Evolutionary conservation across 257 asterid genomes (phyloP), one percentile per base, ranked within the genome.

Genomic region (Salvia splendens): DNA sequence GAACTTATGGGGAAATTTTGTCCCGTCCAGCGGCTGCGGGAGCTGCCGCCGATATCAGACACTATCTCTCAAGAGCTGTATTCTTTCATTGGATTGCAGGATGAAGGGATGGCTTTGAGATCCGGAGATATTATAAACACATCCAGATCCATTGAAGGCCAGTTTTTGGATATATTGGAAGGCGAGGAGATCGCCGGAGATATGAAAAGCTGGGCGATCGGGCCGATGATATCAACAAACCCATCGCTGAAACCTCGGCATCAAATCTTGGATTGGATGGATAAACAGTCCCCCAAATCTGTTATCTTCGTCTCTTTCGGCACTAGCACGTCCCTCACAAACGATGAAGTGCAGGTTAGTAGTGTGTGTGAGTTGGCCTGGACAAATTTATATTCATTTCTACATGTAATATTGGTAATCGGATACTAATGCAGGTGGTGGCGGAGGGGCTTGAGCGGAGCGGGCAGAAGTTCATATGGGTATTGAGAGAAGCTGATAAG

Each of bases 401-500:
- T 20, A 20, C 24, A 20, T 20, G 24, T 20, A n/a, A 20, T 20
- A 20, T 20, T 20, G 24, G 24, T 24, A 24, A 24, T 24, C 0
- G 0, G 30, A 4, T 2, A 1, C 11, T 50, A 1, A 2, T 79
- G 0, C 9, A 28, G 14, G 75, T 73, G 36, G 56, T 86, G 6
- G 87, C 92, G 0, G 8, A 20, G 0, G 92, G 89, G 43, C 48
- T 83, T 12, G 92, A 86, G 61, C 69, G 67, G 8, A 83, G 86
- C 76, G 12, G 10, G 28, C 81, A 77, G 42, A 81, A 69, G 78
- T 83, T 86, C 64, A 8, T 86, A 4, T 83, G 92, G 92, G 84
- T 86, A 0, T 8, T 86, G 10, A 69, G 92, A 53, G 92, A 86
- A 32, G 92, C 87, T 0, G 89, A 83, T 24, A 86, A 48, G 16